Base-by-base conservation (phyloP, 2,329 filamentous ascomycete species). In the Eutypa lata region DNA sequence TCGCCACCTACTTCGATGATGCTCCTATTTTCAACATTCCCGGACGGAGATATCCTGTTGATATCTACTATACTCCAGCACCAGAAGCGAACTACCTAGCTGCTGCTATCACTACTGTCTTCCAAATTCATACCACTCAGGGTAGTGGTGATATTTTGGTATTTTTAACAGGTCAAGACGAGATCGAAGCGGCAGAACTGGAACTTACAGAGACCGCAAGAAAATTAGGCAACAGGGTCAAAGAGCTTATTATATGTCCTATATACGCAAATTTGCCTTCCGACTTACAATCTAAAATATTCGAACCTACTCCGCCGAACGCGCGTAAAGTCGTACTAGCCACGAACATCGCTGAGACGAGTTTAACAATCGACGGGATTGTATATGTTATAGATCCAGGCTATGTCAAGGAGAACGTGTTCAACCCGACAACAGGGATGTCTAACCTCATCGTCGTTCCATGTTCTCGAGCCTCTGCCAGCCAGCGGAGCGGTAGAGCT, bases 281-380 rank as follows among this genome's bases (percentile, higher is more conserved):
- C 0, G 92, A 97, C 53, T 74, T 96, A 1, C 94, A 99, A 68
- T 84, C 88, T 47, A 93, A 93, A 68, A 96, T 97, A 59, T 99
- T 99, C 64, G 91, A 96, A 63, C 91, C 92, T 0, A 96, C 93
- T 0, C 93, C 94, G 0, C 83, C 88, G 0, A 87, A 87, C 18
- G 87, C 89, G 0, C 83, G 94, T 26, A 99, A 97, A 68, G 91
- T 97, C 0, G 91, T 99, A 0, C 74, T 97, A 37, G 91, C 93
- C 0, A 97, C 94, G 2, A 99, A 99, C 67, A 97, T 99, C 69
- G 94, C 94, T 2, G 94, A 99, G 70, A 99, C 94, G 0, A 91
- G 86, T 76, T 74, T 99, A 65, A 99, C 94, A 0, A 96, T 99
- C 53, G 92, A 97, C 67, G 93, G 92, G 16, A 96, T 97, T 54